Percentiles rank a stretch among this genome's conserved stretches.
Conservation (phyloP, 345 rosid species). For the Citrus inodora region DNA sequence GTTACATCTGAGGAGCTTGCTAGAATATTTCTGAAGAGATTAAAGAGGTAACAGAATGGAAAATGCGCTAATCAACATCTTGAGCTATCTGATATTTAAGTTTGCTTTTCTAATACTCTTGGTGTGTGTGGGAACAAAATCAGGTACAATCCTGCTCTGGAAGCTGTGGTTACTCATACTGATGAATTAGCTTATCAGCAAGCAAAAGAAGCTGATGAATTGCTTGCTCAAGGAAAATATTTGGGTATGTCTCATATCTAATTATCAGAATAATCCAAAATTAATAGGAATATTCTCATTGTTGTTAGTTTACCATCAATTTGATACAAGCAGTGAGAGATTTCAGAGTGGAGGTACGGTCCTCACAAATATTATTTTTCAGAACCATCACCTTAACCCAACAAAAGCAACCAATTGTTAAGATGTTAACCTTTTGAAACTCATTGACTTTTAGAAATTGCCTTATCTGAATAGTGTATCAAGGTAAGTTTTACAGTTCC, state of each 20-base stretch:
- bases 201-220: constrained; percentile 79
- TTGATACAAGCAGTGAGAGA: neutral
- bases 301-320: neutral
- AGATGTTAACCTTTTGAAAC: neutral
- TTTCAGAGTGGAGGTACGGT: neutral
- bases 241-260: constrained; percentile 42
- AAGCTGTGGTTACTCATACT: constrained; percentile 69
- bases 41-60: constrained; percentile 48
- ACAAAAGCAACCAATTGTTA: neutral
- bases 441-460: neutral
- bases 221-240: constrained; percentile 72
- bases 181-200: constrained; percentile 78
- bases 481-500: neutral
- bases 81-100: neutral
- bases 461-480: neutral
- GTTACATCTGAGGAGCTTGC: constrained; percentile 71
- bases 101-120: neutral
- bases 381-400: neutral
- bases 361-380: neutral
- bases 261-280: neutral
- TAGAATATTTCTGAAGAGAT: constrained; percentile 49
- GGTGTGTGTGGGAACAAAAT: constrained; percentile 11
- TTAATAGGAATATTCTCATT: neutral
- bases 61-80: neutral
- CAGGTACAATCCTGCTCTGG: constrained; percentile 73